Evolutionary conservation across 2,329 filamentous ascomycete species (phyloP).

Genomic region (Metarhizium brunneum): DNA sequence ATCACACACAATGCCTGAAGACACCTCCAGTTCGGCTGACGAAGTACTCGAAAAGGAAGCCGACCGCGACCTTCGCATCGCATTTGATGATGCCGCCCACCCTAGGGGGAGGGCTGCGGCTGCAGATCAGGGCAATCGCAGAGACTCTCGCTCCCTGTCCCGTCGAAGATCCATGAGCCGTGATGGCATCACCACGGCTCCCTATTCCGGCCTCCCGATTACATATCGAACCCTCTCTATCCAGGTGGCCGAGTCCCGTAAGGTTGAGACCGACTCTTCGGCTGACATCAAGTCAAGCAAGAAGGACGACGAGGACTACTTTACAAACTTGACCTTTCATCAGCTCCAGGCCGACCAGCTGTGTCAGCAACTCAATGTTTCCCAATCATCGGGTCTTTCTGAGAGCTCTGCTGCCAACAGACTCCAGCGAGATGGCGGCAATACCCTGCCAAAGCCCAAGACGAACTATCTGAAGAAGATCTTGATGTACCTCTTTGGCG

Average conservation of each 20-base stretch:
- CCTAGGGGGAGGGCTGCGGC: conserved; percentile 11
- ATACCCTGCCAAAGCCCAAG: conserved; percentile 30
- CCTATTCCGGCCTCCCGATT: conserved; percentile 28
- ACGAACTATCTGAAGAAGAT: conserved; percentile 33
- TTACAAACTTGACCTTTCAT: conserved; percentile 29
- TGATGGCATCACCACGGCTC: conserved; percentile 19
- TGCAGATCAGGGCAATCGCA: conserved; percentile 3
- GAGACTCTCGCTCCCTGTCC: conserved; percentile 11
- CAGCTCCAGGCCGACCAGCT: conserved; percentile 23
- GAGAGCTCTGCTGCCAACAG: conserved; percentile 21
- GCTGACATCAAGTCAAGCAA: conserved; percentile 16
- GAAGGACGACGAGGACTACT: conserved; percentile 32
- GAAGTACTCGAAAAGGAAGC: conserved; percentile 13
- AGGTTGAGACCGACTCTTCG: conserved; percentile 14
- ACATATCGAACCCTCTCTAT: conserved; percentile 32
- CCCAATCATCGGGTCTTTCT: conserved; percentile 23
- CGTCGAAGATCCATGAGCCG: conserved; percentile 15
- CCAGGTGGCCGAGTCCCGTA: conserved; percentile 27
- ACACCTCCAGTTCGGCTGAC: conserved; percentile 5
- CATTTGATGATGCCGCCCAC: conserved; percentile 14
- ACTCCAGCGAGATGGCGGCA: conserved; percentile 30
- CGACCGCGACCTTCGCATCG: conserved; percentile 15
- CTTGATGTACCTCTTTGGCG: conserved; percentile 34
- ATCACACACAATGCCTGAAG: conserved; percentile 10
- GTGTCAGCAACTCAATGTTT: conserved; percentile 30